A percentile compares a stretch with the other conserved stretches of the same genome.
Evolutionary conservation across 352 stramenopile species (phyloP).

Genomic region (Globisporangium megalacanthum): DNA sequence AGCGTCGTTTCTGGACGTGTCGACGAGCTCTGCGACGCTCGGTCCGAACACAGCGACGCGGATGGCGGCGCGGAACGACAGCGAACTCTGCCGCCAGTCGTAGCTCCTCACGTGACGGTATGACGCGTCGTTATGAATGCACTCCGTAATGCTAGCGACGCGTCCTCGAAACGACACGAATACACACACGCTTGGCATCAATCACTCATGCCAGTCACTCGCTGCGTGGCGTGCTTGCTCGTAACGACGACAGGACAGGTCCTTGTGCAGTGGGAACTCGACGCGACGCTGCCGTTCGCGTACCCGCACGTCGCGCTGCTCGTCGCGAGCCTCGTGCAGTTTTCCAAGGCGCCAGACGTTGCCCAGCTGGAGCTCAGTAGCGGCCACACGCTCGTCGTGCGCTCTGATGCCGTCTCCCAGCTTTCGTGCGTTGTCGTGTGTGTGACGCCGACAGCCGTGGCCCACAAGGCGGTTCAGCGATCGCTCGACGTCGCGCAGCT

Average conservation of each 20-base stretch:
- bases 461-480: neutral
- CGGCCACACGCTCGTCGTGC: constrained; percentile 32
- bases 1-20: constrained; percentile 10
- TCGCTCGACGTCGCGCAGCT: constrained; percentile 31
- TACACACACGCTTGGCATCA: neutral
- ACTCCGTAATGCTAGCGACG: neutral
- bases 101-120: neutral
- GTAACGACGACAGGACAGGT: constrained; percentile 41
- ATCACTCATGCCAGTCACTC: constrained; percentile 2
- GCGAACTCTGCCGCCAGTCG: constrained; percentile 31
- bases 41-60: constrained; percentile 13
- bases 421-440: constrained; percentile 40
- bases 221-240: constrained; percentile 34
- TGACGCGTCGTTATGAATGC: neutral
- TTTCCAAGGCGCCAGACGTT: constrained; percentile 29
- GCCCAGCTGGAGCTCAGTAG: constrained; percentile 29
- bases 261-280: constrained; percentile 41
- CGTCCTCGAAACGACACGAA: neutral
- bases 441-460: constrained; percentile 8
- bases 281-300: constrained; percentile 34
- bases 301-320: constrained; percentile 40
- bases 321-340: constrained; percentile 56
- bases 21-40: constrained; percentile 14
- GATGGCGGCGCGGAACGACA: constrained; percentile 23
- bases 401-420: constrained; percentile 27